These are phyloP conservation scores for Pachyrhizus erosus DNA, from an alignment of 306 rosid species.

Conservation along the genomic window DNA sequence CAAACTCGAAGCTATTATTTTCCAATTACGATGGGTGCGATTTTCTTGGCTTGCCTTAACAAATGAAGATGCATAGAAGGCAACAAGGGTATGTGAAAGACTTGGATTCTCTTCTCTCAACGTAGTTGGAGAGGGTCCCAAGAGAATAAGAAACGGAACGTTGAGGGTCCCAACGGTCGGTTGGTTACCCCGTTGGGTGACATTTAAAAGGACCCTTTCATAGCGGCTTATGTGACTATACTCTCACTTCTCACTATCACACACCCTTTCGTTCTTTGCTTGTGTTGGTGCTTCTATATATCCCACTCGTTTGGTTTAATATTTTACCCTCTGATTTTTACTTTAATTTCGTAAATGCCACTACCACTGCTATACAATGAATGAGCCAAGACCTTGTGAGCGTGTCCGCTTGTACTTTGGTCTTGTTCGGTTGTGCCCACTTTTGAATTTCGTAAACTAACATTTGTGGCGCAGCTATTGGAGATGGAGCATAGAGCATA, in stretches of 20 bases:
- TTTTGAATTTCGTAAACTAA: constrained; percentile 31
- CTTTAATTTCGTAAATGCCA: constrained; percentile 46
- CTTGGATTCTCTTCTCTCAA: neutral
- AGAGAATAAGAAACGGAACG: neutral
- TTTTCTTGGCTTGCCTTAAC: neutral
- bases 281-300: neutral
- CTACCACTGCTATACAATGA: constrained; percentile 55
- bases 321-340: constrained; percentile 20
- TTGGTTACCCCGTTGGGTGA: constrained; percentile 63
- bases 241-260: neutral
- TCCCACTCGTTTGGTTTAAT: constrained; percentile 38
- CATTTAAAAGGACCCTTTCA: constrained; percentile 55
- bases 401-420: constrained; percentile 8
- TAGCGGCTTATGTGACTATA: constrained; percentile 36
- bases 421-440: constrained; percentile 27
- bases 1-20: neutral
- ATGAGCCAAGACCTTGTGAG: constrained; percentile 42
- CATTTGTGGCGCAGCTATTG: neutral
- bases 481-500: neutral
- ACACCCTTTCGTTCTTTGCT: neutral
- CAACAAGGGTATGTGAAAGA: too few relatives aligned
- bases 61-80: too few relatives aligned
- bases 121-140: constrained; percentile 44
- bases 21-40: neutral
- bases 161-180: constrained; percentile 62